Percentiles rank a stretch among this genome's conserved stretches.
These are phyloP conservation scores for Dianthus caryophyllus DNA, from an alignment of 148 eudicot genomes.

Conservation along the genomic window DNA sequence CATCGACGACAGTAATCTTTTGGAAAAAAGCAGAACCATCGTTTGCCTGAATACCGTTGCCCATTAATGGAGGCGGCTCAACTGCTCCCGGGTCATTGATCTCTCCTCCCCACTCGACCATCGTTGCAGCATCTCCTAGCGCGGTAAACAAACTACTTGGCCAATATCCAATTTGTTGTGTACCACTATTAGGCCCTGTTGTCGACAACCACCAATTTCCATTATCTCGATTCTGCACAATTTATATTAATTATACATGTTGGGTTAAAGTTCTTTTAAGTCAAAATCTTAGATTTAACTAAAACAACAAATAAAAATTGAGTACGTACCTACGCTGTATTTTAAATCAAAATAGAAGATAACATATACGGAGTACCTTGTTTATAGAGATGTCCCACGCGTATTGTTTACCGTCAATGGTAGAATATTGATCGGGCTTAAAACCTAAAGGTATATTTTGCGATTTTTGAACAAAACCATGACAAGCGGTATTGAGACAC, in stretches of 20 bases:
- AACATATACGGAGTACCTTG: background rate
- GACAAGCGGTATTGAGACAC: conserved; percentile 5
- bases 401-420: too few relatives aligned
- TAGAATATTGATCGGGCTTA: background rate
- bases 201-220: background rate
- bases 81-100: background rate
- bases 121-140: background rate
- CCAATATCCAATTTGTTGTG: conserved; percentile 10
- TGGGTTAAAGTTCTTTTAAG: too few relatives aligned
- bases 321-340: too few relatives aligned
- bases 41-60: background rate
- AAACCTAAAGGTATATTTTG: background rate
- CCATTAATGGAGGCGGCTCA: background rate
- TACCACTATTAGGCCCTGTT: background rate
- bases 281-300: too few relatives aligned
- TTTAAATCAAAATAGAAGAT: too few relatives aligned
- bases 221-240: too few relatives aligned
- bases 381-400: background rate
- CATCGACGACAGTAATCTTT: background rate
- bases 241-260: too few relatives aligned
- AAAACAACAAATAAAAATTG: too few relatives aligned
- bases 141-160: background rate
- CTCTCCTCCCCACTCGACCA: conserved; percentile 14
- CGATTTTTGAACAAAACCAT: conserved; percentile 4
- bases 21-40: conserved; percentile 4